Evolutionary conservation across 2,329 filamentous ascomycete species (phyloP).

Genomic region (Dendrostoma leiphaemia): DNA sequence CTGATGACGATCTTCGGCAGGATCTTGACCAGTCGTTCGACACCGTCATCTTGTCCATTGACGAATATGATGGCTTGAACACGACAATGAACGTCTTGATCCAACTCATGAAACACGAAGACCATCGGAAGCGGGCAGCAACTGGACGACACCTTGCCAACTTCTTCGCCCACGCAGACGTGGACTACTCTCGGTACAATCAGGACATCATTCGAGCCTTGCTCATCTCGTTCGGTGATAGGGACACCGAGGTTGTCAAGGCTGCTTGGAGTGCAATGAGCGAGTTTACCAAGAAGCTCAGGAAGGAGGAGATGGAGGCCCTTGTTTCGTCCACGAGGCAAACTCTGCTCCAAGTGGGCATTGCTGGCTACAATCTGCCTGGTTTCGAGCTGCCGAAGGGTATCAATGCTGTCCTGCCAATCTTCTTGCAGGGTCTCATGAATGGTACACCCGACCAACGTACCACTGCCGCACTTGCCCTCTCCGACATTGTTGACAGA

Average conservation of each 20-base stretch:
- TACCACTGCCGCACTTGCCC: conserved; percentile 86
- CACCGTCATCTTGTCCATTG: conserved; percentile 85
- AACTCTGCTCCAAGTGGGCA: conserved; percentile 82
- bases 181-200: conserved; percentile 95
- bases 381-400: conserved; percentile 94
- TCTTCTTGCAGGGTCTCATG: conserved; percentile 97
- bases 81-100: conserved; percentile 94
- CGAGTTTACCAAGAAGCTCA: conserved; percentile 83
- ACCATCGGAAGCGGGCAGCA: conserved; percentile 77
- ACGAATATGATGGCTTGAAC: conserved; percentile 94
- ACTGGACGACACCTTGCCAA: conserved; percentile 78
- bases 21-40: conserved; percentile 84
- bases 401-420: conserved; percentile 92
- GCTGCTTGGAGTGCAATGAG: conserved; percentile 83
- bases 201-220: conserved; percentile 90
- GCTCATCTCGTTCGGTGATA: conserved; percentile 88
- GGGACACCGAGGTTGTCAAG: conserved; percentile 81
- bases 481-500: conserved; percentile 93
- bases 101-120: conserved; percentile 84
- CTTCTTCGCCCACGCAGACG: conserved; percentile 77
- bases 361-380: conserved; percentile 77
- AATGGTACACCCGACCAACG: conserved; percentile 92
- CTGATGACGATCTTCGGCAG: conserved; percentile 67
- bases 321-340: conserved; percentile 84
- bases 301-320: conserved; percentile 97